A percentile compares a stretch with the other conserved stretches of the same genome.
Conservation (phyloP, 202 grass and related monocot genomes). For the Panicum virgatum region DNA sequence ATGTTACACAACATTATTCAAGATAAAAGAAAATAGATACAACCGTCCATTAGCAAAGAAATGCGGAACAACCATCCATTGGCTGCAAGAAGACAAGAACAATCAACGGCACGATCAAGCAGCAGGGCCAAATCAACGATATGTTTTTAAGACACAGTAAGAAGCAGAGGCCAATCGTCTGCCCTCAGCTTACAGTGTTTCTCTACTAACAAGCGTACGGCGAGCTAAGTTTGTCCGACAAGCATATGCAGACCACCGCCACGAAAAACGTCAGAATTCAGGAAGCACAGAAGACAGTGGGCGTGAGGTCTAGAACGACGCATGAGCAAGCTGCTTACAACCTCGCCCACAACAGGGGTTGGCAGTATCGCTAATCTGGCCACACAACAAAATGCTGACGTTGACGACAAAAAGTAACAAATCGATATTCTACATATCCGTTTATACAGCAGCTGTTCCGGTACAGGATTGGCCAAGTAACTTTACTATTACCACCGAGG, state of each 20-base stretch:
- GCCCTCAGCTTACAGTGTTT: neutral
- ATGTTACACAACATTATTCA: no score
- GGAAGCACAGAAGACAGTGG: neutral
- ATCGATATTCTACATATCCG: conserved; percentile 42
- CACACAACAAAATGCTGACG: conserved; percentile 12
- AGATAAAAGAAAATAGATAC: neutral
- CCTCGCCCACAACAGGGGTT: neutral
- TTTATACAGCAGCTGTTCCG: conserved; percentile 24
- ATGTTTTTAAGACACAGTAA: neutral
- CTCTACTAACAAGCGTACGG: no score
- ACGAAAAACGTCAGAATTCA: neutral
- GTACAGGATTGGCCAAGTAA: conserved; percentile 25
- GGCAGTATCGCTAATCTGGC: neutral
- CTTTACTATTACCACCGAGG: conserved; percentile 26
- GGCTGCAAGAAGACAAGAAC: neutral
- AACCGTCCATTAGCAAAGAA: neutral
- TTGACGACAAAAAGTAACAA: neutral
- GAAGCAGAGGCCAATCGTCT: neutral
- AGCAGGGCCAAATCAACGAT: neutral
- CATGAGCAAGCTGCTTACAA: neutral
- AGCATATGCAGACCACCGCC: neutral
- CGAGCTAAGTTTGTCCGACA: neutral
- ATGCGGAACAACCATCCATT: no score
- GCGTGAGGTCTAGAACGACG: neutral
- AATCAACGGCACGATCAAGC: neutral